A percentile compares a stretch with the other conserved stretches of the same genome.
Conservation (phyloP, 1,284 basidiomycete species). For the Austroboletus novae-zelandiae region DNA sequence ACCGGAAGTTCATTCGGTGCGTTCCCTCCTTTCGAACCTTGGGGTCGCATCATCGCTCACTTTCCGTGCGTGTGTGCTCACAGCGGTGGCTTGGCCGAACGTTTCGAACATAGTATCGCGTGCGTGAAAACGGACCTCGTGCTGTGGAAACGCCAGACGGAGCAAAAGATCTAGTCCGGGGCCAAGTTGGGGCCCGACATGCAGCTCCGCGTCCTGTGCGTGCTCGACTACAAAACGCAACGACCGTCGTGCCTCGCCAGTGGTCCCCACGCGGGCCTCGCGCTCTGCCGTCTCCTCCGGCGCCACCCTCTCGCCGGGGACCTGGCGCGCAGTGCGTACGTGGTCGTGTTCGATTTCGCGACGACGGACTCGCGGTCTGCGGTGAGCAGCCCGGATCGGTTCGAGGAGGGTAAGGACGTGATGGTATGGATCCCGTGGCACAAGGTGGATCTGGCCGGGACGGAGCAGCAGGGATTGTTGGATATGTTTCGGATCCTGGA, state of each 20-base stretch:
- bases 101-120: slow-evolving; percentile 40
- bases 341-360: slow-evolving; percentile 29
- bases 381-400: slow-evolving; percentile 15
- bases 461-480: slow-evolving; percentile 10
- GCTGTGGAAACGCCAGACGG: slow-evolving; percentile 50
- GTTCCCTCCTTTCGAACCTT: slow-evolving; percentile 2
- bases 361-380: slow-evolving; percentile 13
- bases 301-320: slow-evolving; percentile 22
- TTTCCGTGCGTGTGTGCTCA: neutral
- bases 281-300: slow-evolving; percentile 26
- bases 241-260: slow-evolving; percentile 6
- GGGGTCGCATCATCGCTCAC: no score
- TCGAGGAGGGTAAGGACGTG: slow-evolving; percentile 28
- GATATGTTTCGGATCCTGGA: slow-evolving; percentile 25
- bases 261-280: slow-evolving; percentile 23
- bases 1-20: slow-evolving; percentile 31
- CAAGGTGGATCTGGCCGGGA: slow-evolving; percentile 19
- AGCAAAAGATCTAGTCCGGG: slow-evolving; percentile 27
- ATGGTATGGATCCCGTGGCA: slow-evolving; percentile 34
- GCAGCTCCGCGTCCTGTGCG: slow-evolving; percentile 33
- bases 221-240: slow-evolving; percentile 28
- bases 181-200: slow-evolving; percentile 31
- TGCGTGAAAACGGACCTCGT: slow-evolving; percentile 41
- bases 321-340: slow-evolving; percentile 27
- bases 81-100: slow-evolving; percentile 50